These are phyloP conservation scores for Trichocladium antarcticum DNA, from an alignment of 495 filamentous ascomycete species.

Conservation along the genomic window DNA sequence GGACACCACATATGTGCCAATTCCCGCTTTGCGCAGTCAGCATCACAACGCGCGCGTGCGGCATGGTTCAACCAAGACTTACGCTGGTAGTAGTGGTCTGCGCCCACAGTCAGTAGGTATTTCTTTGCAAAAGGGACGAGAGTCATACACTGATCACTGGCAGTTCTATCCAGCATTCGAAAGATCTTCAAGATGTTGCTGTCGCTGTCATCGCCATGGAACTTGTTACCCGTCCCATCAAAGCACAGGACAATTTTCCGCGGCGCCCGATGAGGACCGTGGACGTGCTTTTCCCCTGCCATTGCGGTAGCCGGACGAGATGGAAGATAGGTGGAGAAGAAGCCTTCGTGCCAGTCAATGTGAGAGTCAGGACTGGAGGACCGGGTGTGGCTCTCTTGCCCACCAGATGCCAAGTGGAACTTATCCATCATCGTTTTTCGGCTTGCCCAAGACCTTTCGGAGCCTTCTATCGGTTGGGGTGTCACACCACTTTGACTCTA, in stretches of 20 bases:
- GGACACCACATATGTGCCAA: conserved; percentile 73
- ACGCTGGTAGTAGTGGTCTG: conserved; percentile 63
- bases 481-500: no score
- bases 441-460: background rate
- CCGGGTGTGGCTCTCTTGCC: background rate
- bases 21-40: conserved; percentile 49
- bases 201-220: conserved; percentile 66
- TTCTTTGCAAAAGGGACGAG: background rate
- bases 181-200: conserved; percentile 89
- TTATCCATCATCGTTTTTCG: conserved; percentile 13
- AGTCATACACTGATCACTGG: conserved; percentile 40
- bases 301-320: conserved; percentile 17
- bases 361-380: background rate
- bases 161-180: conserved; percentile 47
- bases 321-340: conserved; percentile 19
- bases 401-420: conserved; percentile 17
- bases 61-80: conserved; percentile 9
- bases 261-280: conserved; percentile 11
- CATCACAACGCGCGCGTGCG: background rate
- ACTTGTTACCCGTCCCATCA: conserved; percentile 84
- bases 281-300: background rate
- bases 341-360: conserved; percentile 8
- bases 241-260: conserved; percentile 67
- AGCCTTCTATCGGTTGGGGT: no score
- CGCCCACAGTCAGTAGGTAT: conserved; percentile 1